Evolutionary conservation across 2,329 filamentous ascomycete species (phyloP).

Genomic region (Davidsoniella eucalypti): DNA sequence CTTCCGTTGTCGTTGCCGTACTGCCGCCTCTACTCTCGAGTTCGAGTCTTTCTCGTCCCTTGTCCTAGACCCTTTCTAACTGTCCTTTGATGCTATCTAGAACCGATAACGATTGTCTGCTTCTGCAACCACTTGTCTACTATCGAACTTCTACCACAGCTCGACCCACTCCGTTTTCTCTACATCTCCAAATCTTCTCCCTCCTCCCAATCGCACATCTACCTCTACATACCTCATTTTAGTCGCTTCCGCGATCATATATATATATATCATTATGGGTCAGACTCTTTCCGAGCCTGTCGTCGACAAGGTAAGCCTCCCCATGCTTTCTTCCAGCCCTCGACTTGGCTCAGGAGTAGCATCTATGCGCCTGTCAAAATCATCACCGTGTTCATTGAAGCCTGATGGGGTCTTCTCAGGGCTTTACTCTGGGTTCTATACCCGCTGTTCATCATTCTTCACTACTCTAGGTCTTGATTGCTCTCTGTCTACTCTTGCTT

Average conservation of each 20-base stretch:
- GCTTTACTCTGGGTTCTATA: no score
- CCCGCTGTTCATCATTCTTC: no score
- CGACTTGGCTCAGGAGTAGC: neutral
- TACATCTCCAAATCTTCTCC: neutral
- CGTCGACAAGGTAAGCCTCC: conserved; percentile 76
- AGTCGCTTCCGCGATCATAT: conserved; percentile 18
- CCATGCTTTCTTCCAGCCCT: conserved; percentile 14
- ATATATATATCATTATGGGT: conserved; percentile 51
- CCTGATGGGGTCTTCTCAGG: no score
- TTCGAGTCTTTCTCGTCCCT: no score
- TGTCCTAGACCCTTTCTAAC: no score
- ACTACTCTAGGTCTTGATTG: neutral
- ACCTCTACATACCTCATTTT: conserved; percentile 1
- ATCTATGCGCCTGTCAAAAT: neutral
- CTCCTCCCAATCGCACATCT: conserved; percentile 1
- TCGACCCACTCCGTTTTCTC: conserved; percentile 5
- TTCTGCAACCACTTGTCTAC: no score
- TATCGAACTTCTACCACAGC: neutral
- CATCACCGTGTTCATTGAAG: neutral
- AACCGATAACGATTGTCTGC: no score
- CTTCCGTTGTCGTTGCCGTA: no score
- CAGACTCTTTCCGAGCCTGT: conserved; percentile 98
- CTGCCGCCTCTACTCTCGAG: no score
- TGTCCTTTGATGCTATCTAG: no score
- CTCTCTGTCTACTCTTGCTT: neutral